Percentiles rank a stretch among this genome's conserved stretches.
Evolutionary conservation across 2,329 filamentous ascomycete genomes (phyloP).

Genomic region (Knoxdaviesia capensis): DNA sequence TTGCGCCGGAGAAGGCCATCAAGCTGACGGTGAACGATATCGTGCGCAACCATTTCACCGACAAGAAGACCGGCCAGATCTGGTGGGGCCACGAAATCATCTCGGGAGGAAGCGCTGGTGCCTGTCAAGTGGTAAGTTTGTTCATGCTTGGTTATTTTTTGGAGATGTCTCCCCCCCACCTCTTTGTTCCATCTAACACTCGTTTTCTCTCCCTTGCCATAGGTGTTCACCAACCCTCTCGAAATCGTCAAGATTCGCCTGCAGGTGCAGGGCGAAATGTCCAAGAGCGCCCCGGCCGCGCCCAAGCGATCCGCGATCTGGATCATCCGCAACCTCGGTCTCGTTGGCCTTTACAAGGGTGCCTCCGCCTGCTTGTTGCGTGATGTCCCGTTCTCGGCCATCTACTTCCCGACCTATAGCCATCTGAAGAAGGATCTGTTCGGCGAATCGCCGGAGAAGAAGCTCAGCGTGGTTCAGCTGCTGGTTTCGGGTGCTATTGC

Average conservation of each 20-base stretch:
- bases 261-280: slow-evolving; percentile 89
- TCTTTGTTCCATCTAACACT: slow-evolving; percentile 3
- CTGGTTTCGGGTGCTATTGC: slow-evolving; percentile 88
- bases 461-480: slow-evolving; percentile 75
- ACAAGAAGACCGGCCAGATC: slow-evolving; percentile 58
- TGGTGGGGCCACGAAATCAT: slow-evolving; percentile 52
- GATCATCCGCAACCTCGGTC: slow-evolving; percentile 89
- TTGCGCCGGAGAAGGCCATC: slow-evolving; percentile 98
- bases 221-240: slow-evolving; percentile 93
- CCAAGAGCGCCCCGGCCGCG: slow-evolving; percentile 59
- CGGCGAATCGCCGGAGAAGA: slow-evolving; percentile 71
- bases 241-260: slow-evolving; percentile 99
- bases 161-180: background rate
- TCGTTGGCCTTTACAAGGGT: slow-evolving; percentile 91
- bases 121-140: slow-evolving; percentile 75
- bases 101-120: slow-evolving; percentile 76
- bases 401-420: slow-evolving; percentile 95
- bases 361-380: slow-evolving; percentile 85
- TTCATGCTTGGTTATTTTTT: background rate
- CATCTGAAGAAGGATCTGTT: slow-evolving; percentile 91
- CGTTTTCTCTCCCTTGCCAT: background rate
- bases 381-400: slow-evolving; percentile 93
- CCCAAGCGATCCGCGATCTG: slow-evolving; percentile 88
- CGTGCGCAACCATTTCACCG: slow-evolving; percentile 55
- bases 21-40: slow-evolving; percentile 97